phyloP scores from a whole-genome alignment of 352 stramenopile species.

The Sclerospora graminicola region DNA sequence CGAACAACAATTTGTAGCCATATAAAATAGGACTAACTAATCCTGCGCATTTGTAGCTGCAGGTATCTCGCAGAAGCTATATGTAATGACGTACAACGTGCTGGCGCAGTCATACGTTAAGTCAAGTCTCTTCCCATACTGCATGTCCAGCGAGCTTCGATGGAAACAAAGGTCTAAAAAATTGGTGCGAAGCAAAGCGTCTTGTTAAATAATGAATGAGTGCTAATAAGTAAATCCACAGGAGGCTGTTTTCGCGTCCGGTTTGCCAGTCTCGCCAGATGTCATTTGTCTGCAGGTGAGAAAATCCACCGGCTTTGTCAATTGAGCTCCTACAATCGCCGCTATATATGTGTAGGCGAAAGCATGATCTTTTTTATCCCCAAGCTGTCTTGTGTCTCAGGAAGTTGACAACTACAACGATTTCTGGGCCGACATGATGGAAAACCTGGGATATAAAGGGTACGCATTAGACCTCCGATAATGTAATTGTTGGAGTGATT shows the following conservation, averaged over 20 bases:
- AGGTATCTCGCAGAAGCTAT: conserved; percentile 25
- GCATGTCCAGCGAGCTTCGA: conserved; percentile 34
- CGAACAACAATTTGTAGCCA: not conserved
- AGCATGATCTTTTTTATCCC: not conserved
- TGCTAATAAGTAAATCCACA: conserved; percentile 14
- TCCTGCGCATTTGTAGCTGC: not conserved
- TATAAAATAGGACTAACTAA: too few relatives aligned
- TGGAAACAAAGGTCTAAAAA: conserved; percentile 69
- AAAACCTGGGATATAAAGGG: conserved; percentile 51
- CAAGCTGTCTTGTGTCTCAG: conserved; percentile 16
- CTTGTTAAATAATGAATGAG: not conserved
- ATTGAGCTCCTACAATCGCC: not conserved
- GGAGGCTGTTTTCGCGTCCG: conserved; percentile 40
- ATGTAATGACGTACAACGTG: conserved; percentile 85
- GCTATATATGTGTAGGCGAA: not conserved
- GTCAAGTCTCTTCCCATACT: conserved; percentile 78
- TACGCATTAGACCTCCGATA: conserved; percentile 5
- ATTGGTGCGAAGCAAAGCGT: conserved; percentile 22
- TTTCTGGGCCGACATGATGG: conserved; percentile 58
- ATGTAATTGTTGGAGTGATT: not conserved
- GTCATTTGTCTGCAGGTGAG: conserved; percentile 71
- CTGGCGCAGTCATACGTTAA: conserved; percentile 74
- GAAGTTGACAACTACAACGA: conserved; percentile 70
- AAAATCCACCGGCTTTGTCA: not conserved
- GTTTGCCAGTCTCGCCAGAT: conserved; percentile 50